These are phyloP conservation scores for Rubus parviflorus DNA, from an alignment of 306 rosid species.

Conservation along the genomic window DNA sequence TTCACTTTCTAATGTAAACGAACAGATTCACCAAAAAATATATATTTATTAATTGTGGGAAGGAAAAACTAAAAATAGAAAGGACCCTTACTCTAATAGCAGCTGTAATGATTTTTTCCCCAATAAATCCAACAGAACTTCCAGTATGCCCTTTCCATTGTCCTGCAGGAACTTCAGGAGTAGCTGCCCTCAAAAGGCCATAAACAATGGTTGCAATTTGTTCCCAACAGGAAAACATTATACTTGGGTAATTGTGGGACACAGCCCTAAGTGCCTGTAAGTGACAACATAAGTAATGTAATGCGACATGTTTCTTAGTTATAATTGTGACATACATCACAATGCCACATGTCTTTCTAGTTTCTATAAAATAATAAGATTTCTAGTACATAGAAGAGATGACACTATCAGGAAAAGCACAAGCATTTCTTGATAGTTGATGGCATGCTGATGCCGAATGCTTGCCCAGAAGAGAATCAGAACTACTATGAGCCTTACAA, in stretches of 20 bases:
- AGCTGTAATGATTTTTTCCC: constrained; percentile 64
- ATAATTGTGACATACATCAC: not conserved
- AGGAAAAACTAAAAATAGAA: not conserved
- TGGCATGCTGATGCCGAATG: not conserved
- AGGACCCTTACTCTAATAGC: constrained; percentile 58
- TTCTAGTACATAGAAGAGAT: not conserved
- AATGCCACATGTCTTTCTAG: not conserved
- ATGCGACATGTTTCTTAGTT: not conserved
- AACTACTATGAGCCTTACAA: not conserved
- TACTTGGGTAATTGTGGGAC: constrained; percentile 80
- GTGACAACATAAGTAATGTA: constrained; percentile 11
- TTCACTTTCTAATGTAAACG: constrained; percentile 7
- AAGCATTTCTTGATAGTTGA: constrained; percentile 4
- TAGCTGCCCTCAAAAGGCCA: constrained; percentile 45
- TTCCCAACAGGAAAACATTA: constrained; percentile 69
- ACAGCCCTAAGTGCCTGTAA: constrained; percentile 80
- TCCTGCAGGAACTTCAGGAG: constrained; percentile 49
- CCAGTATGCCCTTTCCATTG: constrained; percentile 54
- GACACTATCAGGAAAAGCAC: not conserved
- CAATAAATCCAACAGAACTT: constrained; percentile 38
- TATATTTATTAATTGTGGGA: not conserved
- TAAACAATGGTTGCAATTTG: constrained; percentile 59
- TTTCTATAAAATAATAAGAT: not conserved
- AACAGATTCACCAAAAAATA: not conserved
- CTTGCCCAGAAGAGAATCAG: constrained; percentile 6